Conservation (phyloP, 83 land plant species). For the Larix sibirica region DNA sequence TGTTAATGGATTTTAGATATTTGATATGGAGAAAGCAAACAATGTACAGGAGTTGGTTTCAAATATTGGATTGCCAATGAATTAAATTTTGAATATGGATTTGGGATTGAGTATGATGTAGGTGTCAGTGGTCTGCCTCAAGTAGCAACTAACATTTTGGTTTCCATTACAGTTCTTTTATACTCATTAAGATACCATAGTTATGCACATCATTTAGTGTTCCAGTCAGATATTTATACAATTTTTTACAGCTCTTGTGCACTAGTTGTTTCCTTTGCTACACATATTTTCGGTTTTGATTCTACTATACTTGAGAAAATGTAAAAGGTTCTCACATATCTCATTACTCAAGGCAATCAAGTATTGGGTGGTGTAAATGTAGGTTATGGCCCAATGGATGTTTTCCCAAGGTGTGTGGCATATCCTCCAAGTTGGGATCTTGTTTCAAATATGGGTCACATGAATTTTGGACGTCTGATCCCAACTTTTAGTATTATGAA, state of each 20-base stretch:
- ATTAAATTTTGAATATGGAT: slow-evolving; percentile 30
- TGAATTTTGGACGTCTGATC: too few relatives aligned
- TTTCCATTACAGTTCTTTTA: slow-evolving; percentile 77
- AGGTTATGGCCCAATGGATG: slow-evolving; percentile 90
- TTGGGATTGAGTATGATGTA: slow-evolving; percentile 31
- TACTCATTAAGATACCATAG: slow-evolving; percentile 75
- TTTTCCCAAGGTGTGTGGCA: slow-evolving; percentile 92
- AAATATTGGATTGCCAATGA: slow-evolving; percentile 38
- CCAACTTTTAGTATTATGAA: too few relatives aligned
- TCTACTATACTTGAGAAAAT: slow-evolving; percentile 79
- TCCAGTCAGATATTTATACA: slow-evolving; percentile 70
- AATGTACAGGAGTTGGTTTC: slow-evolving; percentile 79
- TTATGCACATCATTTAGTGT: slow-evolving; percentile 76
- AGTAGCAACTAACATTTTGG: slow-evolving; percentile 24
- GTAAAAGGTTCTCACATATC: slow-evolving; percentile 87
- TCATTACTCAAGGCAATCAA: slow-evolving; percentile 36
- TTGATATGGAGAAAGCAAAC: slow-evolving; percentile 88
- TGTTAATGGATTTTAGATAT: slow-evolving; percentile 88
- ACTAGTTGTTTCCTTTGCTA: slow-evolving; percentile 67
- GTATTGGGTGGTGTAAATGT: slow-evolving; percentile 41
- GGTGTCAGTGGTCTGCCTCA: slow-evolving; percentile 30
- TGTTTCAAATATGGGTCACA: too few relatives aligned
- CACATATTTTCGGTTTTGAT: slow-evolving; percentile 84
- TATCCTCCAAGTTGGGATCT: slow-evolving; percentile 47
- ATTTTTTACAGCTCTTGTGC: slow-evolving; percentile 84